Conservation (phyloP, 2,329 filamentous ascomycete species). For the Hirsutella minnesotensis region DNA sequence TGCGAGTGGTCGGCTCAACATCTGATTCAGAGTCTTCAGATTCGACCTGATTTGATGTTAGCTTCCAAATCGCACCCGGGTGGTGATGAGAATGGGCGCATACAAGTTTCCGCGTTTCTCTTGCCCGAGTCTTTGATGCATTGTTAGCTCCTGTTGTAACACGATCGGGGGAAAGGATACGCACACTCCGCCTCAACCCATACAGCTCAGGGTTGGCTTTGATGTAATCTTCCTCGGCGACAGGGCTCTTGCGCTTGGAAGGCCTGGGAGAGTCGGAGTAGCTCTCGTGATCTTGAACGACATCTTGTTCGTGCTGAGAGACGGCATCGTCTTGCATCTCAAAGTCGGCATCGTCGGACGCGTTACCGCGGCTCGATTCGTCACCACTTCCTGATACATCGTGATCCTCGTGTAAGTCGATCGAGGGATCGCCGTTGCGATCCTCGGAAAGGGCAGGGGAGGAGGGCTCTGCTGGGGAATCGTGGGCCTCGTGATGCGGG, state of each 20-base stretch:
- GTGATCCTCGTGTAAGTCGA: conserved; percentile 25
- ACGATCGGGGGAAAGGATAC: conserved; percentile 23
- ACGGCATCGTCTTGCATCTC: conserved; percentile 52
- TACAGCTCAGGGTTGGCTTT: conserved; percentile 89
- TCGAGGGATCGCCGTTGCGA: conserved; percentile 27
- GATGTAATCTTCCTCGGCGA: conserved; percentile 73
- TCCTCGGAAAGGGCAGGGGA: conserved; percentile 29
- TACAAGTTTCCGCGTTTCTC: conserved; percentile 47
- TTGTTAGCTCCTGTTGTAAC: conserved; percentile 16
- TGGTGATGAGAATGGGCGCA: conserved; percentile 14
- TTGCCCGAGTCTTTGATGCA: conserved; percentile 37
- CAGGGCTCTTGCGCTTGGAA: conserved; percentile 58
- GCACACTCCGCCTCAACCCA: conserved; percentile 83
- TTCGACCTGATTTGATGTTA: conserved; percentile 25
- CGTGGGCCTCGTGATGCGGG: conserved; percentile 63
- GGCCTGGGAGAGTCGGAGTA: conserved; percentile 60
- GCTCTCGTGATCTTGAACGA: conserved; percentile 46
- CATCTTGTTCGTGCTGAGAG: conserved; percentile 31
- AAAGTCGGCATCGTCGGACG: conserved; percentile 62
- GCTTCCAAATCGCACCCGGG: not conserved
- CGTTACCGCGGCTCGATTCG: conserved; percentile 40
- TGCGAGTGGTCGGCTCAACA: conserved; percentile 41
- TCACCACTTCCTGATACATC: conserved; percentile 34
- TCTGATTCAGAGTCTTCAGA: conserved; percentile 63
- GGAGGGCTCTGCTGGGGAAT: conserved; percentile 38